These are phyloP conservation scores for Zygoascus tannicola DNA, from an alignment of 805 yeast species.

Conservation along the genomic window DNA sequence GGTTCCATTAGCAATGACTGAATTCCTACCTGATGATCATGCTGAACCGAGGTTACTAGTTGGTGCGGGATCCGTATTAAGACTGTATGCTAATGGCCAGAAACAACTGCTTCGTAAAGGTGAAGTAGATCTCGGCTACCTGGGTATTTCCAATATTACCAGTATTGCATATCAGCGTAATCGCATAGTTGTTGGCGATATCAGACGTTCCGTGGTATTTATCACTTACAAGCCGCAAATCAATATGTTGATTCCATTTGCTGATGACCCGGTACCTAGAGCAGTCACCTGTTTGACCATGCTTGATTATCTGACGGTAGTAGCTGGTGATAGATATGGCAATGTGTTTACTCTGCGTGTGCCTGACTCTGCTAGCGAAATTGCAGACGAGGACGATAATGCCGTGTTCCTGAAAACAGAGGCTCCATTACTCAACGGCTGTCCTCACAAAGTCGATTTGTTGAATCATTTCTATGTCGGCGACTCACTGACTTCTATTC, in stretches of 20 bases:
- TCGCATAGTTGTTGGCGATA: constrained; percentile 64
- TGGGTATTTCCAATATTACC: constrained; percentile 41
- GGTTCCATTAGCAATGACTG: constrained; percentile 39
- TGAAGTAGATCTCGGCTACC: constrained; percentile 32
- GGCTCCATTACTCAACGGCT: constrained; percentile 36
- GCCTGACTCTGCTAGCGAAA: constrained; percentile 39
- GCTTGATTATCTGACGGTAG: constrained; percentile 66
- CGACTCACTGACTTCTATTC: constrained; percentile 62
- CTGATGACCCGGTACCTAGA: constrained; percentile 60
- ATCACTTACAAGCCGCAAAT: constrained; percentile 40
- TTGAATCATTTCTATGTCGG: constrained; percentile 53
- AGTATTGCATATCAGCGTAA: constrained; percentile 46
- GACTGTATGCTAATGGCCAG: constrained; percentile 64
- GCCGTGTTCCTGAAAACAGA: constrained; percentile 32
- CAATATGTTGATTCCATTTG: constrained; percentile 46
- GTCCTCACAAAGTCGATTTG: constrained; percentile 36
- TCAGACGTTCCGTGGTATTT: constrained; percentile 53
- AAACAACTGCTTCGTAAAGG: constrained; percentile 70
- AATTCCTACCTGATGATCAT: constrained; percentile 30
- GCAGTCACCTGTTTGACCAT: constrained; percentile 51
- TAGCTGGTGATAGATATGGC: constrained; percentile 86
- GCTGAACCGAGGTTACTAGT: constrained; percentile 47
- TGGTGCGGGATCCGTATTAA: constrained; percentile 43
- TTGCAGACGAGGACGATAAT: constrained; percentile 43
- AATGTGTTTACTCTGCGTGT: constrained; percentile 61